Evolutionary conservation across 139 green algal species (phyloP).

Genomic region (Chlorokybus atmophyticus): DNA sequence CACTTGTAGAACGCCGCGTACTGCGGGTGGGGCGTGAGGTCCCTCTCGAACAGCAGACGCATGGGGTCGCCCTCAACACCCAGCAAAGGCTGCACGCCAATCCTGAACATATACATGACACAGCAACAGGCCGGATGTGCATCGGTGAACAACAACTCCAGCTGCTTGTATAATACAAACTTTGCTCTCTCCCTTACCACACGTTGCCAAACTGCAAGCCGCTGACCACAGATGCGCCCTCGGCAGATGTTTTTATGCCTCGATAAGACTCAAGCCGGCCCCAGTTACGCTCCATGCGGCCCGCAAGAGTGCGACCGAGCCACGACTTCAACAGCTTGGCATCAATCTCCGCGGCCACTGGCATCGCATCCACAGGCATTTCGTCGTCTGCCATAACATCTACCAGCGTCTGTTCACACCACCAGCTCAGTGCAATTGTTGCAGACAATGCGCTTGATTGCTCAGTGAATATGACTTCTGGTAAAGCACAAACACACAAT

Average conservation of each 20-base stretch:
- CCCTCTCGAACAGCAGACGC: conserved; percentile 90
- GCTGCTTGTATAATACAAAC: background rate
- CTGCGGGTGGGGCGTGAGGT: conserved; percentile 90
- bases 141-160: background rate
- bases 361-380: no score
- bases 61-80: conserved; percentile 96
- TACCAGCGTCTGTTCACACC: no score
- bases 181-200: conserved; percentile 31
- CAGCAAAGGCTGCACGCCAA: conserved; percentile 84
- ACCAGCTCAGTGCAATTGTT: no score
- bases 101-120: conserved; percentile 13
- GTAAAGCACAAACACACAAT: no score
- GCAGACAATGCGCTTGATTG: no score
- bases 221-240: conserved; percentile 24
- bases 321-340: background rate
- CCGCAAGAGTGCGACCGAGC: conserved; percentile 7
- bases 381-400: no score
- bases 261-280: conserved; percentile 58
- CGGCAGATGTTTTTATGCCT: conserved; percentile 39
- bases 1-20: conserved; percentile 94
- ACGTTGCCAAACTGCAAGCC: conserved; percentile 79
- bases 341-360: background rate
- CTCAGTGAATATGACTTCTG: no score
- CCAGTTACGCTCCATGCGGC: conserved; percentile 76
- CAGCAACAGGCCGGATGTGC: background rate